Base-by-base conservation (phyloP, 306 rosid genomes). In the Trifolium fragiferum region DNA sequence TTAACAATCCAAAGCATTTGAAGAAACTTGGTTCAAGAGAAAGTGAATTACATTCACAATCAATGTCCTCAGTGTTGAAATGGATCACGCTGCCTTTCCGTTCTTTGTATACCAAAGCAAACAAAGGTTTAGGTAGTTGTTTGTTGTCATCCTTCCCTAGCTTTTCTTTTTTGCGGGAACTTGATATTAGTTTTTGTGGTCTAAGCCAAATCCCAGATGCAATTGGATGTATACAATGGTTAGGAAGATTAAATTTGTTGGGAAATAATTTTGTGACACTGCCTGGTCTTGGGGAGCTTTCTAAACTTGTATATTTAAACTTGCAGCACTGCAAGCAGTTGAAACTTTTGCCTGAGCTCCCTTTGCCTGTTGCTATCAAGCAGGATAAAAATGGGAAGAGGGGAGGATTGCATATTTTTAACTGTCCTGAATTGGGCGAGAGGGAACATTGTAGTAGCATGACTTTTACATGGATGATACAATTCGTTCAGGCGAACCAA, bases 191-290 rank as follows among this genome's bases (percentile, higher is more conserved):
- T 19, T 63, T 8, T 37, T 63, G 68, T 19, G 40, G 11, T 35
- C 25, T 63, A 63, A 7, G 41, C 13, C 23, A 63, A 18, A 18
- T 35, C 47, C 68, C 68, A 8, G 47, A 63, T 37, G 68, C 68
- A 8, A 35, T 63, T 63, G 68, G 47, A 8, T 63, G 14, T 19
- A 8, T 63, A 9, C 46, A 7, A 7, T 62, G 21, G 19, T 33
- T 62, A 62, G 14, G 5, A 16, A 33, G 7, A 1, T 62, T 62
- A 4, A 33, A n/a, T 33, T 8, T 62, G 8, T 0, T 3, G 8
- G 68, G 47, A 16, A 62, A 51, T 10, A 16, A 51, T 51, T 51
- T 51, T 51, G 58, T 51, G 25, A 51, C 23, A 16, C 25, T 51
- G 11, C 68, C 47, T 35, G 35, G 47, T 20, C 41, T 63, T 11